phyloP scores from a whole-genome alignment of 257 asterid species.

The Solanum tacnaense region DNA sequence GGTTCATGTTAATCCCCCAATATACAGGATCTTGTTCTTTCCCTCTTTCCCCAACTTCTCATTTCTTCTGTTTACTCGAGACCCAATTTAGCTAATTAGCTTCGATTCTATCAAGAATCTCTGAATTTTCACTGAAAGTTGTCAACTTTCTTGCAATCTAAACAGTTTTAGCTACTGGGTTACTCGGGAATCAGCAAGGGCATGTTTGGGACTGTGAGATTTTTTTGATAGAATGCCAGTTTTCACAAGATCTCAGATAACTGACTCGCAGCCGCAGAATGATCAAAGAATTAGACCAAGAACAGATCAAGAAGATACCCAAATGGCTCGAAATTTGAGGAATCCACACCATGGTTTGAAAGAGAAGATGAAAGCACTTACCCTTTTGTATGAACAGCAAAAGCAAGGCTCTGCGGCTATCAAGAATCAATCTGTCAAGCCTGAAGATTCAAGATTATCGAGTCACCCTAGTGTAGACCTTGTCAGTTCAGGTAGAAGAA shows the following conservation, averaged over 20 bases:
- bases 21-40: neutral
- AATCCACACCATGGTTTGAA: conserved; percentile 55
- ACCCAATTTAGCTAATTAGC: neutral
- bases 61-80: conserved; percentile 4
- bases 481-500: conserved; percentile 10
- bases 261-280: conserved; percentile 4
- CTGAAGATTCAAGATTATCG: conserved; percentile 27
- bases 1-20: conserved; percentile 10
- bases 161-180: neutral
- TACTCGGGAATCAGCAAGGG: conserved; percentile 4
- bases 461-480: conserved; percentile 46
- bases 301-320: conserved; percentile 18
- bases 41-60: neutral
- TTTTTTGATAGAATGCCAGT: conserved; percentile 27
- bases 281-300: conserved; percentile 6
- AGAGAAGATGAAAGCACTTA: conserved; percentile 52
- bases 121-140: neutral
- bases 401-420: conserved; percentile 19
- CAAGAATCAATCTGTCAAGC: conserved; percentile 19
- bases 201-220: conserved; percentile 1
- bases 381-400: conserved; percentile 54
- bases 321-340: conserved; percentile 12
- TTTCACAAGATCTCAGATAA: conserved; percentile 31
- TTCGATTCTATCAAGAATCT: conserved; percentile 1
- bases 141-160: neutral